These are phyloP conservation scores for Chenopodium suecicum DNA, from an alignment of 148 eudicot genomes.

Conservation along the genomic window DNA sequence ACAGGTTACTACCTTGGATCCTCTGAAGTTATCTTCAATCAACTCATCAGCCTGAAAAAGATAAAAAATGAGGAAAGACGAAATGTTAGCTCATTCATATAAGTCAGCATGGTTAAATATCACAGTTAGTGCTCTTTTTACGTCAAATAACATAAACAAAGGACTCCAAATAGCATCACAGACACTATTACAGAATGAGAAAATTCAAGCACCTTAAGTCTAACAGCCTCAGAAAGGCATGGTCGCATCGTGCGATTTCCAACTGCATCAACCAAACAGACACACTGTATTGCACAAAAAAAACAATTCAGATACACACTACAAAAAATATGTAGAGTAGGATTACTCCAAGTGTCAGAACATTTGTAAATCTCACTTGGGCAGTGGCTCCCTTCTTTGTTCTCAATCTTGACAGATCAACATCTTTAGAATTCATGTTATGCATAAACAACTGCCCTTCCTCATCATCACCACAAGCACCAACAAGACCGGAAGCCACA, in stretches of 20 bases:
- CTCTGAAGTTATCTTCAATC: constrained; percentile 65
- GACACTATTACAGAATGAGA: neutral
- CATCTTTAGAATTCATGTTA: constrained; percentile 59
- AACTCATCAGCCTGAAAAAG: constrained; percentile 72
- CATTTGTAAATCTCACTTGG: constrained; percentile 50
- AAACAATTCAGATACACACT: neutral
- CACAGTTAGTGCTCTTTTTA: neutral
- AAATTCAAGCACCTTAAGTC: constrained; percentile 65
- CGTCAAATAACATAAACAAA: neutral
- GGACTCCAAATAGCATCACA: neutral
- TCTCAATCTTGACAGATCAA: constrained; percentile 69
- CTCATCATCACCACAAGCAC: constrained; percentile 91
- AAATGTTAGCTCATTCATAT: constrained; percentile 7
- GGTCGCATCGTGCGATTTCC: constrained; percentile 98
- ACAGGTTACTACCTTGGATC: constrained; percentile 64
- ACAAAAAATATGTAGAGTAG: neutral
- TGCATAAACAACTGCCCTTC: constrained; percentile 64
- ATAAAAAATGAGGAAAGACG: neutral
- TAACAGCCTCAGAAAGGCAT: constrained; percentile 74
- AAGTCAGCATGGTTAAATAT: neutral
- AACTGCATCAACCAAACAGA: constrained; percentile 86
- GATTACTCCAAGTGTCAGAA: neutral
- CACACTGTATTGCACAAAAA: constrained; percentile 55
- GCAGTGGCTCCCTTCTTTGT: constrained; percentile 64
- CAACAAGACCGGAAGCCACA: constrained; percentile 70